Percentiles rank a stretch among this genome's conserved stretches.
phyloP scores from a whole-genome alignment of 1,284 basidiomycete species.

The Leccinum angustisporum region DNA sequence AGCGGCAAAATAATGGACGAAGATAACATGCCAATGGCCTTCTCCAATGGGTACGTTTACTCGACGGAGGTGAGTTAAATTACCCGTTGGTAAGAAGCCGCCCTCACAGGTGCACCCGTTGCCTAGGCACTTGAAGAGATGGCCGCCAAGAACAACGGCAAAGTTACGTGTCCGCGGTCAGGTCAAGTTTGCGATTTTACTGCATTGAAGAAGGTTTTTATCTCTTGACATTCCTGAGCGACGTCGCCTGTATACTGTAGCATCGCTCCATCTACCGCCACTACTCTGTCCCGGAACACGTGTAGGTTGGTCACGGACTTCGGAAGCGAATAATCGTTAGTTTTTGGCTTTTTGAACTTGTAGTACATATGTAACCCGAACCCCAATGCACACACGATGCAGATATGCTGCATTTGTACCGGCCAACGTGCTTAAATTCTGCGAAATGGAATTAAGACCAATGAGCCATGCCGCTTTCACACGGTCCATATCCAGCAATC shows the following conservation, averaged over 20 bases:
- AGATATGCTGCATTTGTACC: slow-evolving; percentile 15
- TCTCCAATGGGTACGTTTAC: slow-evolving; percentile 92
- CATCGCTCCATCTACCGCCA: not conserved
- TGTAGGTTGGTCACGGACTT: slow-evolving; percentile 13
- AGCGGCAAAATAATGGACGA: slow-evolving; percentile 94
- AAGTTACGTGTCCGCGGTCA: slow-evolving; percentile 82
- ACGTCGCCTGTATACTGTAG: not conserved
- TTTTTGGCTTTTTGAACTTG: slow-evolving; percentile 16
- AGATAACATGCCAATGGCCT: slow-evolving; percentile 88
- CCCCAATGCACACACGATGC: slow-evolving; percentile 12
- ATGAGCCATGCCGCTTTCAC: slow-evolving; percentile 16
- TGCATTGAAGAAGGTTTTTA: slow-evolving; percentile 83
- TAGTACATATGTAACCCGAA: slow-evolving; percentile 22
- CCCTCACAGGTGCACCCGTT: slow-evolving; percentile 13
- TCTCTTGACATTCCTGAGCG: slow-evolving; percentile 50
- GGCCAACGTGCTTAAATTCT: slow-evolving; percentile 18
- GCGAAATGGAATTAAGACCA: slow-evolving; percentile 29
- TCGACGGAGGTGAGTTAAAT: slow-evolving; percentile 72
- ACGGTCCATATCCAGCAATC: slow-evolving; percentile 4
- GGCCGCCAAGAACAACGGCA: slow-evolving; percentile 71
- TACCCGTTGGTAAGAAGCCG: not conserved
- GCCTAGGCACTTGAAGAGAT: slow-evolving; percentile 79
- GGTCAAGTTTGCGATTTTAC: slow-evolving; percentile 63
- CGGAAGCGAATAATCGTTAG: slow-evolving; percentile 28
- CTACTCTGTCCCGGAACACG: slow-evolving; percentile 12